Evolutionary conservation across 495 filamentous ascomycete genomes (phyloP), one percentile per base, ranked within the genome.

Genomic region (Coniosporium apollinis): DNA sequence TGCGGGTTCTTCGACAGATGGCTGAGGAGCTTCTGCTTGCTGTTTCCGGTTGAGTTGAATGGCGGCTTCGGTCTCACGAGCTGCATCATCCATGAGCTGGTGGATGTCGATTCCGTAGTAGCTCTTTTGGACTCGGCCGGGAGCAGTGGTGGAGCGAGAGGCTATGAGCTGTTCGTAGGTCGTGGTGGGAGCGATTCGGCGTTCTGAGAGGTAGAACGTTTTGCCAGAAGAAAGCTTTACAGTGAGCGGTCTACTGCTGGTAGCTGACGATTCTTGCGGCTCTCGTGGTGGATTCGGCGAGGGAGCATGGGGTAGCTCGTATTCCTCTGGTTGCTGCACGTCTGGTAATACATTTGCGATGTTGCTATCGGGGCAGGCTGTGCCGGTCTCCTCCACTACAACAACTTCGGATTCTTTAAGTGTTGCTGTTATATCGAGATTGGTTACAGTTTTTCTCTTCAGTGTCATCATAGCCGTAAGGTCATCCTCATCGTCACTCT

Each of bases 21-120:
- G 17, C 15, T 41, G 45, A 10, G 36, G 34, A 3, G 17, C 18
- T 9, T 34, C 30, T 26, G 24, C 9, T 21, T 5, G 44, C 19
- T 7, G 8, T 21, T 10, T 10, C 18, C 4, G 8, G 3, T 13
- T 32, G 9, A 32, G n/a, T 10, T 24, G 21, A 21, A 18, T 10
- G 22, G 4, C 20, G 2, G 41, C 30, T 13, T 52, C 48, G 7
- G 41, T 38, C 6, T 62, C 58, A n/a, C 55, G 56, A n/a, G 74
- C 66, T 4, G 61, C 66, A 3, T 79, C 65, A 35, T 87, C 79
- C 28, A 94, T 60, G 16, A 94, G 56, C 29, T 67, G 57, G 45
- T 92, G 83, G 13, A 97, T 87, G 18, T 93, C 74, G 38, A 97
- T 76, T 5, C 89, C 89, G 54, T 87, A 97, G 50, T 81, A 94